Conservation (phyloP, 805 yeast genomes). For the Saturnispora silvae region DNA sequence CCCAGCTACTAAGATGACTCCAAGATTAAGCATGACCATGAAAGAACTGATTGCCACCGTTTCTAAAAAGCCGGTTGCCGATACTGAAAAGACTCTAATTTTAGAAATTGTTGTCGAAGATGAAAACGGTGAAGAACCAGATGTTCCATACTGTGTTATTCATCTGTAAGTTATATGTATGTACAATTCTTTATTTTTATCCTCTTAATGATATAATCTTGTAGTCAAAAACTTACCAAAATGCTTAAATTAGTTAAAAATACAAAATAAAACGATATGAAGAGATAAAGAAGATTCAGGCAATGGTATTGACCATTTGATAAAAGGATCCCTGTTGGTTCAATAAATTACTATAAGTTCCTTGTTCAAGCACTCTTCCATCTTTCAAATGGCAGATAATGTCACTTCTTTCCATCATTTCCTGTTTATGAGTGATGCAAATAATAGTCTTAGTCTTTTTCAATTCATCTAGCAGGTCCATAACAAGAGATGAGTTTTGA, state of each 20-base stretch:
- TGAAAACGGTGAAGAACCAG: slow-evolving; percentile 87
- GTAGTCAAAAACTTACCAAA: not conserved
- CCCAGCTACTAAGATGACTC: slow-evolving; percentile 73
- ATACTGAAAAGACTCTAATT: slow-evolving; percentile 65
- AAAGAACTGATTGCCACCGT: slow-evolving; percentile 75
- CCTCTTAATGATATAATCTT: not conserved
- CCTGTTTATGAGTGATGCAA: slow-evolving; percentile 64
- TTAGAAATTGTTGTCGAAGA: slow-evolving; percentile 92
- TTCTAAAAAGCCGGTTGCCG: slow-evolving; percentile 70
- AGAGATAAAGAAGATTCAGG: not conserved
- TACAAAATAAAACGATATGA: not conserved
- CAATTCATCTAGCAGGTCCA: slow-evolving; percentile 33
- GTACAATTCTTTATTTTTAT: no score
- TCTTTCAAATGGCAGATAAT: slow-evolving; percentile 36
- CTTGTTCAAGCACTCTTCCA: slow-evolving; percentile 41
- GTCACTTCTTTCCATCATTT: slow-evolving; percentile 52
- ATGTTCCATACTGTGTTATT: slow-evolving; percentile 78
- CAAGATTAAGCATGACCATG: slow-evolving; percentile 55
- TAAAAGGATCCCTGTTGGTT: slow-evolving; percentile 9
- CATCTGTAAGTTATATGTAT: slow-evolving; percentile 25
- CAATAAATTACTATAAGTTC: slow-evolving; percentile 20
- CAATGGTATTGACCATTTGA: slow-evolving; percentile 5
- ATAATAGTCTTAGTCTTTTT: slow-evolving; percentile 33
- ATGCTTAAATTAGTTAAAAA: no score
- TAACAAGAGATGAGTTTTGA: slow-evolving; percentile 41